A percentile compares a stretch with the other conserved stretches of the same genome.
Evolutionary conservation across 2,329 filamentous ascomycete genomes (phyloP).

Genomic region (Clarireedia homoeocarpa): DNA sequence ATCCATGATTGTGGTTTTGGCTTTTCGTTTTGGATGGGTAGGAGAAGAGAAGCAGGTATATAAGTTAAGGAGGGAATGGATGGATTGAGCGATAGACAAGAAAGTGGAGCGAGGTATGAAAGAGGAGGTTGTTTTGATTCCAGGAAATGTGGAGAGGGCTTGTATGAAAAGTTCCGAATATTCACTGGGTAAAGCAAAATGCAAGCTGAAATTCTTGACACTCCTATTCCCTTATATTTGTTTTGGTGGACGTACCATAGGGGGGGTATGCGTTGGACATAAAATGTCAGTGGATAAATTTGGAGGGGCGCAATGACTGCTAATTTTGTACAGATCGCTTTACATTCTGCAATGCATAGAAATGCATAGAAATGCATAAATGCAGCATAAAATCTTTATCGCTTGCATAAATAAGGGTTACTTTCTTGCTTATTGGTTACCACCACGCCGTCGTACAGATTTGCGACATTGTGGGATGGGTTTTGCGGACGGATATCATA

Average conservation of each 20-base stretch:
- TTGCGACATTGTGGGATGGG: no score
- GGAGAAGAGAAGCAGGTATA: neutral
- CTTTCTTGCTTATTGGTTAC: no score
- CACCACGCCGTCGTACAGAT: no score
- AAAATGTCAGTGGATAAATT: slow-evolving; percentile 1
- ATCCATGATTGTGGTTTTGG: slow-evolving; percentile 34
- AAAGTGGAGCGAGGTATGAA: neutral
- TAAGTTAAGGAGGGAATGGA: neutral
- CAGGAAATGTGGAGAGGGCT: neutral
- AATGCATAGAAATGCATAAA: neutral
- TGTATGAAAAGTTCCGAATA: no score
- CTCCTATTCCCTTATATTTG: neutral
- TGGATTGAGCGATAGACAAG: neutral
- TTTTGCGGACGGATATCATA: no score
- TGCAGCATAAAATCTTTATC: no score
- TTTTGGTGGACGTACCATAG: neutral
- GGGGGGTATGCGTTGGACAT: slow-evolving; percentile 8
- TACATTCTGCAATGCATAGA: neutral
- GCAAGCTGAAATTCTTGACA: neutral
- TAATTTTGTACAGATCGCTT: neutral
- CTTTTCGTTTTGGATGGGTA: neutral
- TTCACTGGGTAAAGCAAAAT: neutral
- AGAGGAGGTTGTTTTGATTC: neutral
- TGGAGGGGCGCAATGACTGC: neutral
- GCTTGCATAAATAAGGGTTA: no score